Base-by-base conservation (phyloP, 2,329 filamentous ascomycete species). In the Apiospora pterosperma region DNA sequence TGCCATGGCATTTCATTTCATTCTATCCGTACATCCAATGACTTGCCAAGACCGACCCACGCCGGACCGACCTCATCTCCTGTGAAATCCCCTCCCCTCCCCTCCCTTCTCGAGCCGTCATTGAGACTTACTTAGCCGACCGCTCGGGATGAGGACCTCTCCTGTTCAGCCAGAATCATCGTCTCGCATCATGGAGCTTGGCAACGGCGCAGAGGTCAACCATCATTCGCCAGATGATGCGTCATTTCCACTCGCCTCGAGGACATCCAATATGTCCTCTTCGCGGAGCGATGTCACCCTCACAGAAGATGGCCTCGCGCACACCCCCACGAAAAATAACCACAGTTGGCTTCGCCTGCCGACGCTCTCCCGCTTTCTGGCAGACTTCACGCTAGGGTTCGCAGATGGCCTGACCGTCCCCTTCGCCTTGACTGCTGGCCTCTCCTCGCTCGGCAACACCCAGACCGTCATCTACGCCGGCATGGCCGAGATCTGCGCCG, bases 371-470 rank as follows among this genome's bases (percentile, higher is more conserved):
- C 69, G 69, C 3, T 73, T 87, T 62, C 76, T 89, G 19, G 82
- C 85, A 58, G 88, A 92, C 75, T 83, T 88, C 67, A 92, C 91
- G 66, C 89, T 94, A 69, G 91, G 91, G 62, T 88, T 93, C 70
- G 89, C 91, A 0, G 91, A 94, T 72, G 91, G 91, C 19, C 82
- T 94, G 69, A 94, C 91, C 0, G 91, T 94, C 0, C 91, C 91
- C 0, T 94, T 94, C 70, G 91, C 91, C 19, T 81, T 94, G 41
- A 93, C 90, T 0, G 91, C 92, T 0, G 91, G 91, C 16, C 81
- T 94, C 1, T 89, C 87, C 2, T 84, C 84, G 61, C 79, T 91
- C 58, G 88, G 88, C n/a, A 82, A 86, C 73, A 88, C 87, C 36
- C 84, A 82, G 60, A 84, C 90, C 4, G 88, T 91, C 68, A 86